These are phyloP conservation scores for Strigomonas galati DNA, from an alignment of 208 protist species.

Conservation along the genomic window DNA sequence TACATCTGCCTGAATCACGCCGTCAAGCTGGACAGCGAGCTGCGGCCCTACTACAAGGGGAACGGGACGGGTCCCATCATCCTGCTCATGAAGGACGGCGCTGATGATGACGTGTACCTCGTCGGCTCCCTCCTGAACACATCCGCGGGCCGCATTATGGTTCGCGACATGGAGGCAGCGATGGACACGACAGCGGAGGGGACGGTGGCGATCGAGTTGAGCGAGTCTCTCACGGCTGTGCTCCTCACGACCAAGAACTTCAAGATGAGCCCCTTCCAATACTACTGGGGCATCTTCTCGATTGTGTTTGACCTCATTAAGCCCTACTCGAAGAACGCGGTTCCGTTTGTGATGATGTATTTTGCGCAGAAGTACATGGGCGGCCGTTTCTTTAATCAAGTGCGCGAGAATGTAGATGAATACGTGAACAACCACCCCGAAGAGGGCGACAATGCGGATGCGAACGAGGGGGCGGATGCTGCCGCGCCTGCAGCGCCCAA, in stretches of 20 bases:
- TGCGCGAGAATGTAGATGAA: neutral
- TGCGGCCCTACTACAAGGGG: neutral
- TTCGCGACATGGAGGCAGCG: constrained; percentile 21
- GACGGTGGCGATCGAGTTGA: constrained; percentile 6
- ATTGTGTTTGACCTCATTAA: constrained; percentile 34
- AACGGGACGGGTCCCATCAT: constrained; percentile 10
- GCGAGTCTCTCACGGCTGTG: constrained; percentile 27
- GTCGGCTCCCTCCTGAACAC: constrained; percentile 19
- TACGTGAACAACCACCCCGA: neutral
- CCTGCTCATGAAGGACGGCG: constrained; percentile 56
- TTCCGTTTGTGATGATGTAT: constrained; percentile 78
- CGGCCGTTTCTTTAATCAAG: neutral
- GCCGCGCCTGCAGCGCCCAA: neutral
- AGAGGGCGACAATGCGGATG: neutral
- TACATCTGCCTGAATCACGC: constrained; percentile 64
- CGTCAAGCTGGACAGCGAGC: constrained; percentile 6
- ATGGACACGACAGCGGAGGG: neutral
- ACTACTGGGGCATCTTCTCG: constrained; percentile 41
- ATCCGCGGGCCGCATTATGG: neutral
- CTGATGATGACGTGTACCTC: constrained; percentile 47
- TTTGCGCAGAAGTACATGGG: constrained; percentile 37
- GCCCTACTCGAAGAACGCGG: constrained; percentile 38
- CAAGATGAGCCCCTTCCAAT: constrained; percentile 44
- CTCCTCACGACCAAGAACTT: constrained; percentile 45
- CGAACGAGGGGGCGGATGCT: neutral